Evolutionary conservation across 2,329 filamentous ascomycete genomes (phyloP), one percentile per base, ranked within the genome.

Genomic region (Nothomitra cinnamomea): DNA sequence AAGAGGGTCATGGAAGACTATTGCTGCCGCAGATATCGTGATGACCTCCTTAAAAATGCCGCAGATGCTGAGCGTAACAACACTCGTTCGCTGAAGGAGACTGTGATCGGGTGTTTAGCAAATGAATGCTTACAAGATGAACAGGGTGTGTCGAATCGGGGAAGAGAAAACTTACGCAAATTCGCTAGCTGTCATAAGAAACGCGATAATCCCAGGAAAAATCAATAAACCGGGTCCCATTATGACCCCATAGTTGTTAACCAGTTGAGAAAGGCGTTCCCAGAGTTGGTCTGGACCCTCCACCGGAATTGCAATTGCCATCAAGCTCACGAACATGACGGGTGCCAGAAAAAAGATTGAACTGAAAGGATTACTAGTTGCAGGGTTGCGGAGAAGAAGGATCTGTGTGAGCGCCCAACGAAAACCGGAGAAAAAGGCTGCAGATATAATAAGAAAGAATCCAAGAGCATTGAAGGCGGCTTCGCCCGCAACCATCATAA

Each of bases 11-110:
- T 92, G 78, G 71, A 95, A 98, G 2, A 95, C 80, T 25, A 94
- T 66, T 7, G 87, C 85, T 0, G 90, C 90, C 0, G 87, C 88
- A 41, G 80, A 83, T 62, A 98, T 96, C 13, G 92, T 98, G 54
- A 98, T 82, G 41, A 96, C 92, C 70, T 98, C 92, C 67, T 98
- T 98, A 75, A 98, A 96, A 57, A 98, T 96, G 57, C 92, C 92
- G 57, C 89, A 94, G 60, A 98, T 95, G 52, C 85, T 94, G 47
- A 98, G 76, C 0, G 92, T 96, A 52, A 98, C 92, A 53, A 98
- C 92, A 1, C 86, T 94, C 0, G 90, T 96, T 49, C 92, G 86
- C 71, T 95, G 85, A 59, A 98, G 77, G 57, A 98, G 78, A 17
- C 45, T 49, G 15, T 48, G 13, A 28, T 1, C n/a, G 5, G 1